phyloP scores from a whole-genome alignment of 805 yeast species.

The Lipomyces anomalus region DNA sequence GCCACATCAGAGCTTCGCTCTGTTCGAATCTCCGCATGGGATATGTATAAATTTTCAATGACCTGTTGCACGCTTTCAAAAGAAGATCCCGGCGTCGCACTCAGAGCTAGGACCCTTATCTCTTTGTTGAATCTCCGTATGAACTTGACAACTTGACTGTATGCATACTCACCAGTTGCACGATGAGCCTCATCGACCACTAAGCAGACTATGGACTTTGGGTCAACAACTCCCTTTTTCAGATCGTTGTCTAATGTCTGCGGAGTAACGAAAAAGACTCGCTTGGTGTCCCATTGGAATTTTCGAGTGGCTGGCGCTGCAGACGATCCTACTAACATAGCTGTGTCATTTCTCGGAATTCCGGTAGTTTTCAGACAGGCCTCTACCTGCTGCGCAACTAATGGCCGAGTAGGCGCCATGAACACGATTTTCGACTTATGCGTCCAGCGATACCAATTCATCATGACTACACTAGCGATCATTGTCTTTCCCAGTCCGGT shows the following conservation, averaged over 20 bases:
- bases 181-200: conserved; percentile 96
- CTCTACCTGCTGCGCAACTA: conserved; percentile 92
- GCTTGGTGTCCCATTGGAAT: conserved; percentile 67
- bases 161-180: conserved; percentile 85
- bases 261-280: conserved; percentile 91
- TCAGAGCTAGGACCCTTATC: conserved; percentile 73
- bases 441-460: conserved; percentile 85
- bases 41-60: conserved; percentile 63
- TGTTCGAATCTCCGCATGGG: conserved; percentile 77
- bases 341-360: conserved; percentile 67
- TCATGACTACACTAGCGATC: conserved; percentile 89
- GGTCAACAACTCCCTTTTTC: conserved; percentile 65
- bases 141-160: conserved; percentile 71
- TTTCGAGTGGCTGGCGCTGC: conserved; percentile 51
- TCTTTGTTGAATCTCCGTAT: conserved; percentile 57
- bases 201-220: conserved; percentile 64
- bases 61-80: conserved; percentile 84
- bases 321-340: conserved; percentile 61
- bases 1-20: conserved; percentile 75
- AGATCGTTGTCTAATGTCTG: conserved; percentile 93
- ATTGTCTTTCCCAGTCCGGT: conserved; percentile 97
- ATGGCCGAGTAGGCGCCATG: conserved; percentile 95
- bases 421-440: conserved; percentile 72
- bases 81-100: conserved; percentile 93
- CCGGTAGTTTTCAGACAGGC: conserved; percentile 89